Conservation (phyloP, 148 eudicot genomes). For the Suaeda aralocaspica region DNA sequence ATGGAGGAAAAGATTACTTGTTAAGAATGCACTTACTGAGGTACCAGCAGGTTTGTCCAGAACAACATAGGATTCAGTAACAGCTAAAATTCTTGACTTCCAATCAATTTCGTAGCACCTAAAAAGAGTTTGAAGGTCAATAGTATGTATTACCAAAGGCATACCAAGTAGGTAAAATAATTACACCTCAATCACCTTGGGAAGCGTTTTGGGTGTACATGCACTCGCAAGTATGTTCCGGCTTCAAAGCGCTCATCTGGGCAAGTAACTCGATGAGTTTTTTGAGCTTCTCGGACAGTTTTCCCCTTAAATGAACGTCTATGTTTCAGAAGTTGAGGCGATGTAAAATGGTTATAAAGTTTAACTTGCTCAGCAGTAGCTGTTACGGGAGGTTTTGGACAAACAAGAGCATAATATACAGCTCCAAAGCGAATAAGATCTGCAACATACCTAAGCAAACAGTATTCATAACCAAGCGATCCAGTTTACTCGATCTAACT, state of each 20-base stretch:
- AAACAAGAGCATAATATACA: slow-evolving; percentile 80
- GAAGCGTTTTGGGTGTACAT: slow-evolving; percentile 94
- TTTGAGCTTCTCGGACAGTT: slow-evolving; percentile 88
- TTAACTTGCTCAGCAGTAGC: slow-evolving; percentile 78
- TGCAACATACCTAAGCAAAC: slow-evolving; percentile 63
- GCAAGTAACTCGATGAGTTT: slow-evolving; percentile 57
- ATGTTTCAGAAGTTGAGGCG: slow-evolving; percentile 55
- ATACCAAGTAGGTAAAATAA: slow-evolving; percentile 6
- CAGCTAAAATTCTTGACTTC: slow-evolving; percentile 82
- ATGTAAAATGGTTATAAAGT: slow-evolving; percentile 57
- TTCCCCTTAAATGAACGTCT: slow-evolving; percentile 84
- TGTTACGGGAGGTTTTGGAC: slow-evolving; percentile 77
- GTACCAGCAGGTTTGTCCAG: slow-evolving; percentile 97
- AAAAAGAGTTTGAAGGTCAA: slow-evolving; percentile 24
- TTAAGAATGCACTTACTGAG: slow-evolving; percentile 56
- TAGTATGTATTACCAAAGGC: slow-evolving; percentile 5
- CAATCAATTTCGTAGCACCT: slow-evolving; percentile 99
- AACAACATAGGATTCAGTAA: slow-evolving; percentile 76
- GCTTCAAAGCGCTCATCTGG: slow-evolving; percentile 66
- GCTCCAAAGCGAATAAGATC: slow-evolving; percentile 96
- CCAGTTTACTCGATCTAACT: background rate
- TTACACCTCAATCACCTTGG: slow-evolving; percentile 54
- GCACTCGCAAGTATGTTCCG: slow-evolving; percentile 90
- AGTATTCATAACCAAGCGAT: slow-evolving; percentile 10
- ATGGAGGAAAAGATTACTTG: background rate